Percentiles rank a stretch among this genome's conserved stretches.
These are phyloP conservation scores for Paecilomyces variotii DNA, from an alignment of 2,329 filamentous ascomycete genomes.

Conservation along the genomic window DNA sequence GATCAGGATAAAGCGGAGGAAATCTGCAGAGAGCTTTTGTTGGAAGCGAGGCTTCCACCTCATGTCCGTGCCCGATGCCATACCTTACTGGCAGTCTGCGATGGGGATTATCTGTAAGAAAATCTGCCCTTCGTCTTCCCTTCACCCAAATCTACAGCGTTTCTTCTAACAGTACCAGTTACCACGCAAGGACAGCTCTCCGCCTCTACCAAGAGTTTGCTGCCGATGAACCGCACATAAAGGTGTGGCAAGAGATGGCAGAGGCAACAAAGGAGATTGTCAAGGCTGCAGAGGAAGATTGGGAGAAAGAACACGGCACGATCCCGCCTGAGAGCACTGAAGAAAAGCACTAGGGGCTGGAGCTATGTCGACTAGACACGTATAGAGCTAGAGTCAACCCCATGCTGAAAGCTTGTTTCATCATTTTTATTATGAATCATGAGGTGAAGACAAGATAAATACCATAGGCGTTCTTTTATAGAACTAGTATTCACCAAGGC, in stretches of 20 bases:
- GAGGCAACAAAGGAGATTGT: neutral
- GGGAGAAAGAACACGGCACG: neutral
- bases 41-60: neutral
- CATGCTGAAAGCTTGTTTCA: neutral
- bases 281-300: neutral
- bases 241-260: neutral
- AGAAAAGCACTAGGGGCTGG: neutral
- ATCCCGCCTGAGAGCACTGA: neutral
- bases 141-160: too few species aligned
- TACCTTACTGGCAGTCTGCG: neutral
- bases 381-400: neutral
- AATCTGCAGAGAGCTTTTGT: neutral
- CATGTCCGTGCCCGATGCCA: neutral
- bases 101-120: neutral
- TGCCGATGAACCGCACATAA: neutral
- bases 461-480: neutral
- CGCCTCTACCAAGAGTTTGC: neutral
- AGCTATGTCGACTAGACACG: neutral
- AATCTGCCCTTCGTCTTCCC: neutral
- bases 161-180: neutral
- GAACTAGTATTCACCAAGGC: neutral
- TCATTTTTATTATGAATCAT: neutral
- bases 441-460: neutral
- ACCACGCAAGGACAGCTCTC: neutral
- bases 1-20: neutral